phyloP scores from a whole-genome alignment of 2,329 filamentous ascomycete species.

The Fusarium praegraminearum region DNA sequence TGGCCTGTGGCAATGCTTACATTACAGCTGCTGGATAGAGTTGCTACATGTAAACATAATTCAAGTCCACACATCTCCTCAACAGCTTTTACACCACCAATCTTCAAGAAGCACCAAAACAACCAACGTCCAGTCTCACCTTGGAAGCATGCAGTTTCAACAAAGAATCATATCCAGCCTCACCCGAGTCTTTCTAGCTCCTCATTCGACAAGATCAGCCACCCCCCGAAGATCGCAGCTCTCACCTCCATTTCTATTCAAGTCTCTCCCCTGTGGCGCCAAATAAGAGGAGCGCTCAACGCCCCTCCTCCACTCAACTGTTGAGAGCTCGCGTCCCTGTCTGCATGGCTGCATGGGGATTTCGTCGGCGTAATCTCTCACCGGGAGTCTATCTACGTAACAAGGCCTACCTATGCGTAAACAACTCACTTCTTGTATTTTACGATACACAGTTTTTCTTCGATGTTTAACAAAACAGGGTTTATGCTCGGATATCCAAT shows the following conservation, averaged over 20 bases:
- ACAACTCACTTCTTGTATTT: not conserved
- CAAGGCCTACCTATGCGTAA: not conserved
- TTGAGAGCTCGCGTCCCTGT: slow-evolving; percentile 38
- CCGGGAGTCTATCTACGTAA: slow-evolving; percentile 19
- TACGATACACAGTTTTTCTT: slow-evolving; percentile 2
- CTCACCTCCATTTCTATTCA: slow-evolving; percentile 21
- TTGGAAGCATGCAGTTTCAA: slow-evolving; percentile 11
- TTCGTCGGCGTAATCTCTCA: slow-evolving; percentile 39
- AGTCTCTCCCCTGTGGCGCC: slow-evolving; percentile 23
- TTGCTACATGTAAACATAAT: not conserved
- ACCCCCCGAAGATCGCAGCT: slow-evolving; percentile 27
- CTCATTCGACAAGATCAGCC: slow-evolving; percentile 21
- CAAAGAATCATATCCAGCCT: slow-evolving; percentile 1
- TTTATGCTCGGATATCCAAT: not conserved
- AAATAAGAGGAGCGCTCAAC: slow-evolving; percentile 35
- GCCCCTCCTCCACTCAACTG: slow-evolving; percentile 38
- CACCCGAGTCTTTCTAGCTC: slow-evolving; percentile 3
- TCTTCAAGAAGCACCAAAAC: not conserved
- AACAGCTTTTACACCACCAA: slow-evolving; percentile 9
- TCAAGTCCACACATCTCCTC: not conserved
- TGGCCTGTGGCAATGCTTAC: not conserved
- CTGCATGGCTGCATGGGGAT: slow-evolving; percentile 21
- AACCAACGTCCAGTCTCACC: not conserved
- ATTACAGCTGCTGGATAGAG: slow-evolving; percentile 16
- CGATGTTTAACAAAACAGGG: not conserved